Conservation (phyloP, 2,329 filamentous ascomycete genomes). For the Helminthosporium solani region DNA sequence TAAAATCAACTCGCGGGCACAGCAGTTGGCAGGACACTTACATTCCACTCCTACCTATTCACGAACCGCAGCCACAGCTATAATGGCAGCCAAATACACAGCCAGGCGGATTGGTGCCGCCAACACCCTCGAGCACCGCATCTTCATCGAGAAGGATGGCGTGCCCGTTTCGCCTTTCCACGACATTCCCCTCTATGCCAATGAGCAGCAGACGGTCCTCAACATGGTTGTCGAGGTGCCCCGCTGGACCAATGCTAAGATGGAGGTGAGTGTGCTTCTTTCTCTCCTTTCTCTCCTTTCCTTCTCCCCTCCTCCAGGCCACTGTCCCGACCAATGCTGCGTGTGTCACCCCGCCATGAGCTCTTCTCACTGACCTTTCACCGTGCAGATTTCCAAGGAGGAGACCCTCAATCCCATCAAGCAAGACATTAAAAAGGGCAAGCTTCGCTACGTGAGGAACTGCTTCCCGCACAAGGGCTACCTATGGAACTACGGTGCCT, state of each 20-base stretch:
- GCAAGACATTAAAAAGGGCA: constrained; percentile 99
- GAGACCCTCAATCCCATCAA: constrained; percentile 98
- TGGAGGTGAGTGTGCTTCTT: constrained; percentile 72
- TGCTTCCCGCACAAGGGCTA: constrained; percentile 99
- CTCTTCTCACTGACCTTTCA: constrained; percentile 21
- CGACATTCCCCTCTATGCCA: constrained; percentile 97
- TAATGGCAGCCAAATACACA: constrained; percentile 67
- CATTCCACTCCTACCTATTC: constrained; percentile 27
- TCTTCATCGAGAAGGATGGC: constrained; percentile 98
- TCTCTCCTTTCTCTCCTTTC: too few relatives aligned
- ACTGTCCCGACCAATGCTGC: neutral
- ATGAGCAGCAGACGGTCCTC: constrained; percentile 89
- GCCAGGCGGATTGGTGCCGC: constrained; percentile 84
- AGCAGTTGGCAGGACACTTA: constrained; percentile 44
- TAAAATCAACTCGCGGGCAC: constrained; percentile 45
- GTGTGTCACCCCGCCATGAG: constrained; percentile 13
- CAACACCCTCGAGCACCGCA: constrained; percentile 94
- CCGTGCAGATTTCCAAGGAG: constrained; percentile 94
- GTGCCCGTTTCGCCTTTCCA: constrained; percentile 92
- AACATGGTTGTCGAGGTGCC: constrained; percentile 99
- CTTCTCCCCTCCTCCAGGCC: constrained; percentile 1
- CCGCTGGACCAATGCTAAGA: constrained; percentile 99
- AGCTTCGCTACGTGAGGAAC: constrained; percentile 98
- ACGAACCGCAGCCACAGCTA: constrained; percentile 28
- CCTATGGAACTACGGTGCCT: constrained; percentile 99